Conservation (phyloP, 257 asterid genomes). For the Solanum sitiens region DNA sequence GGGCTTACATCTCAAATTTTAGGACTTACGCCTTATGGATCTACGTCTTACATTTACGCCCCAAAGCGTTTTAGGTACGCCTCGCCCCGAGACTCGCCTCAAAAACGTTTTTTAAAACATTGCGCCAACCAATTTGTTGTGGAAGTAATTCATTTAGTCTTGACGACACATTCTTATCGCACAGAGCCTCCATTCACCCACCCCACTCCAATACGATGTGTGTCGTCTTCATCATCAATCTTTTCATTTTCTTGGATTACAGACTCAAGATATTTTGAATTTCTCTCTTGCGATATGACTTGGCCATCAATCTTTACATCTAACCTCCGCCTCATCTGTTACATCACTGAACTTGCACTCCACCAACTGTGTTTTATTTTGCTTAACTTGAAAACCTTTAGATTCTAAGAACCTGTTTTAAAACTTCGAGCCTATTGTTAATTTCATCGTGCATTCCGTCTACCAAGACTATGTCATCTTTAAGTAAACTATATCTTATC, state of each 20-base stretch:
- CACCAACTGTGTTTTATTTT: fast-evolving
- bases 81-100: too few relatives aligned
- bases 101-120: too few relatives aligned
- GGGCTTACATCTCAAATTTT: too few relatives aligned
- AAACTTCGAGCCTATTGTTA: background rate
- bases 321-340: background rate
- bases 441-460: background rate
- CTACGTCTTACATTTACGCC: too few relatives aligned
- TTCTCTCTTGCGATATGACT: background rate
- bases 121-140: too few relatives aligned
- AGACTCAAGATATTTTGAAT: background rate
- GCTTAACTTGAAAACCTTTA: background rate
- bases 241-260: too few relatives aligned
- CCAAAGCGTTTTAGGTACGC: too few relatives aligned
- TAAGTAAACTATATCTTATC: background rate
- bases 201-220: background rate
- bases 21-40: too few relatives aligned
- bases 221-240: background rate
- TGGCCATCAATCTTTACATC: background rate
- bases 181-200: background rate
- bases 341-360: background rate
- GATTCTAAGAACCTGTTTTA: background rate
- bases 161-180: background rate
- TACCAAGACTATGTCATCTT: background rate
- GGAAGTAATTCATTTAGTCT: background rate